phyloP scores from a whole-genome alignment of 768 basidiomycete species.

The Lentinula sp. region DNA sequence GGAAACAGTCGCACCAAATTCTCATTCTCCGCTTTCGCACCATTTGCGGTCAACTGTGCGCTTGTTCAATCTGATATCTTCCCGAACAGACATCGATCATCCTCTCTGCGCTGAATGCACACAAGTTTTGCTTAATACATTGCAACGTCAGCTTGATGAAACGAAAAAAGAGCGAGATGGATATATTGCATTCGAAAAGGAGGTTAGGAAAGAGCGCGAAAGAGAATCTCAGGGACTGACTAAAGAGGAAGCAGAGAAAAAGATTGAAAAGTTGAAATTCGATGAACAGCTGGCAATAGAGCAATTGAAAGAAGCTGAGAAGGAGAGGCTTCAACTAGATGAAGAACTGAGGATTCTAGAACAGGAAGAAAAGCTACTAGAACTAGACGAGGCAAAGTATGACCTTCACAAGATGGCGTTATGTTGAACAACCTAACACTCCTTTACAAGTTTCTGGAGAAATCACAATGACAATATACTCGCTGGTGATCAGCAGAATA shows the following conservation, averaged over 20 bases:
- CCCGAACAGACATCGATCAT: conserved; percentile 79
- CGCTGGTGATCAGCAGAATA: conserved; percentile 55
- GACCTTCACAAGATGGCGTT: not conserved
- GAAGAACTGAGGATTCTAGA: conserved; percentile 67
- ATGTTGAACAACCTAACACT: conserved; percentile 2
- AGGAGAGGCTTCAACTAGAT: conserved; percentile 70
- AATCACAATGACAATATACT: conserved; percentile 69
- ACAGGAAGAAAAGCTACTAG: conserved; percentile 70
- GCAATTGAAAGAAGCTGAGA: conserved; percentile 70
- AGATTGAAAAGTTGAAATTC: conserved; percentile 63
- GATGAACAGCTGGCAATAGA: conserved; percentile 68
- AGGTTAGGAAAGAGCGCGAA: conserved; percentile 77
- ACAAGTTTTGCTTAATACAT: conserved; percentile 64
- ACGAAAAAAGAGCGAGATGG: conserved; percentile 89
- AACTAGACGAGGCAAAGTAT: conserved; percentile 78
- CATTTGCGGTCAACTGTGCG: conserved; percentile 70
- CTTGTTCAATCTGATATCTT: conserved; percentile 72
- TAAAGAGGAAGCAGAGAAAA: conserved; percentile 62
- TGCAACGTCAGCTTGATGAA: conserved; percentile 82
- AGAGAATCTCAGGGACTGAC: conserved; percentile 55
- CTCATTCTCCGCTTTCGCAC: conserved; percentile 70
- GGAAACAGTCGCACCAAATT: conserved; percentile 51
- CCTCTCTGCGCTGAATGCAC: conserved; percentile 96
- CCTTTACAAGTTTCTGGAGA: conserved; percentile 66
- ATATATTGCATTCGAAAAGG: conserved; percentile 89